Conservation (phyloP, 2,329 filamentous ascomycete genomes). For the Aspergillus chevalieri region DNA sequence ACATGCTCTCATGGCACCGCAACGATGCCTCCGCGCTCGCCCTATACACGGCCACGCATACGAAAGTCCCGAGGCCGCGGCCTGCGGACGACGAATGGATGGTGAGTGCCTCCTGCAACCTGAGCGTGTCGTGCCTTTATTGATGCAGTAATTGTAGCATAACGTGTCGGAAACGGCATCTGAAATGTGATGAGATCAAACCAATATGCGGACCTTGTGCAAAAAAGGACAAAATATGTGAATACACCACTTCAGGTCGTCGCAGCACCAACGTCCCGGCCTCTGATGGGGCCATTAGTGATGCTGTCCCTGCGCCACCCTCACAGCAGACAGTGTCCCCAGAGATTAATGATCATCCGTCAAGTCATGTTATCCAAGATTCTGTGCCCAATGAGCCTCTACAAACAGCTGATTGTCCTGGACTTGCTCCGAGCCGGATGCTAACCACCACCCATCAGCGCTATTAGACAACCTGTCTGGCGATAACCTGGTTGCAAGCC, state of each 20-base stretch:
- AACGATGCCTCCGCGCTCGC: neutral
- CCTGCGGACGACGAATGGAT: conserved; percentile 12
- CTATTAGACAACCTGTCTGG: neutral
- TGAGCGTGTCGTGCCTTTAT: too few species aligned
- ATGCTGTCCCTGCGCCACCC: neutral
- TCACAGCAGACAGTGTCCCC: conserved; percentile 1
- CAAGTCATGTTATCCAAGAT: neutral
- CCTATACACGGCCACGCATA: conserved; percentile 5
- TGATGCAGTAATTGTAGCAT: too few species aligned
- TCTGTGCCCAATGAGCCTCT: neutral
- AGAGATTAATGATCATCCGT: neutral
- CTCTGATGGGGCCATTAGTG: neutral
- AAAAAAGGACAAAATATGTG: conserved; percentile 14
- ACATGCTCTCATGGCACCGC: neutral
- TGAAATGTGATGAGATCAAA: conserved; percentile 11
- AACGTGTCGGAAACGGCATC: too few species aligned
- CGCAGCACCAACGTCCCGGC: neutral
- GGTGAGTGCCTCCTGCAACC: conserved; percentile 4
- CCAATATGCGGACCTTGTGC: conserved; percentile 18
- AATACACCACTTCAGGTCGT: conserved; percentile 3
- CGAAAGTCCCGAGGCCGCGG: conserved; percentile 12
- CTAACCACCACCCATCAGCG: neutral
- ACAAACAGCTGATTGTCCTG: neutral
- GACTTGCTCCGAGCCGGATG: neutral
- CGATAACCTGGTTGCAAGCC: neutral